Base-by-base conservation (phyloP, 139 green algal species). In the Chlamydomonas incerta region DNA sequence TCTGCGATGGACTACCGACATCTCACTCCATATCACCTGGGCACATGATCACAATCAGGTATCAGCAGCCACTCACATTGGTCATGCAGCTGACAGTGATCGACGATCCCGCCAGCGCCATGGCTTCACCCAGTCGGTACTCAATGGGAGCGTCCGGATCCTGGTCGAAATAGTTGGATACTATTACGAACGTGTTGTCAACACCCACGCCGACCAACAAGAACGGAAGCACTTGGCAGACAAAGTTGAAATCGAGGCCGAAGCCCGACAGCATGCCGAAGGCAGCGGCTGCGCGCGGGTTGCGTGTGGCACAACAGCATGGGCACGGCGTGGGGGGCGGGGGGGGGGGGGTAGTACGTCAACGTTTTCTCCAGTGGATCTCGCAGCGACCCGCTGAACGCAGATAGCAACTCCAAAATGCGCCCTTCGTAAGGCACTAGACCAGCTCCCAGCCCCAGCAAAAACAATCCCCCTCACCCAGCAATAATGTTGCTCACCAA, bases 121-220 rank as follows among this genome's bases (percentile, higher is more conserved):
- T 29, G 11, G 89, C 87, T 24, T 85, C n/a, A 33, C 70, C 91
- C 31, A 92, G 87, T 4, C 69, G 74, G 46, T 89, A 69, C 41
- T 75, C 72, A 14, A 86, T 57, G 34, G 77, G 68, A 5, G 87
- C 72, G n/a, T 62, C 67, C 34, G 63, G 62, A 65, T 90, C 57
- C 46, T 72, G 74, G 57, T 80, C 47, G 50, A 91, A 89, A 74
- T 91, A 92, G n/a, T 87, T 60, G 21, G 76, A 80, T 24, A 93
- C 60, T 50, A 94, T 87, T 67, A 94, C 91, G 72, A 93, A 94
- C 26, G 86, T 88, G 81, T 92, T 90, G 70, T 95, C 92, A 17
- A 93, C 83, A 60, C 92, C 92, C 65, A 95, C 85, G 34, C 92
- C 90, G 34, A 95, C 68, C 72, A 95, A 65, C 60, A 95, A 57